These are phyloP conservation scores for Yarrowia porcina DNA, from an alignment of 805 yeast genomes.

Conservation along the genomic window DNA sequence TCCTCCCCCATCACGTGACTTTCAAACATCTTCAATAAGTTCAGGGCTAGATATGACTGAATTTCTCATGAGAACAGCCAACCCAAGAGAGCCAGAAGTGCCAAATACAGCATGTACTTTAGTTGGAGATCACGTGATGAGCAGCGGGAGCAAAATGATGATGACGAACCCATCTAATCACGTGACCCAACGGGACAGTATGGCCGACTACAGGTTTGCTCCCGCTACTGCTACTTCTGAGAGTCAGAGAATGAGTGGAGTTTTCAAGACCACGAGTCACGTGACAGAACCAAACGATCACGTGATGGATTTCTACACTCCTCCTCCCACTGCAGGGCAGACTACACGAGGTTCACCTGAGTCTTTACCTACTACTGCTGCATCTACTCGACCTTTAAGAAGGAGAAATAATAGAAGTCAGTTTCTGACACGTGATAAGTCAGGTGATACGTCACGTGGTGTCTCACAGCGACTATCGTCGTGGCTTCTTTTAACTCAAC, in stretches of 20 bases:
- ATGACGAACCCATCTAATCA: background rate
- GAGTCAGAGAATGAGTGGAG: background rate
- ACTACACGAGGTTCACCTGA: background rate
- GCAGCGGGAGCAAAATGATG: background rate
- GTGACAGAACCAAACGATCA: background rate
- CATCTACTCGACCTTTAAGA: background rate
- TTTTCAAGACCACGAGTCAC: background rate
- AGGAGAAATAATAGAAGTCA: background rate
- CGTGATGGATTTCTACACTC: background rate
- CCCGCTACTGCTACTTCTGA: background rate
- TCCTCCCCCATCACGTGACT: background rate
- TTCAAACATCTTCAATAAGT: background rate
- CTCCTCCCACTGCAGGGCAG: background rate
- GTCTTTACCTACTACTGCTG: background rate
- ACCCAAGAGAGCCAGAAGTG: background rate
- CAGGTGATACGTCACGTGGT: background rate
- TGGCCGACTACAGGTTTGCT: background rate
- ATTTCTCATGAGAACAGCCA: background rate
- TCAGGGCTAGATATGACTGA: background rate
- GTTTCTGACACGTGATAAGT: background rate
- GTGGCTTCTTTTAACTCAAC: background rate
- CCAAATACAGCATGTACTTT: background rate
- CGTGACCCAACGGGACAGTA: background rate
- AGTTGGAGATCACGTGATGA: background rate
- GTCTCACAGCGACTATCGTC: background rate